These are phyloP conservation scores for Clitoria ternatea DNA, from an alignment of 306 rosid species.

Conservation along the genomic window DNA sequence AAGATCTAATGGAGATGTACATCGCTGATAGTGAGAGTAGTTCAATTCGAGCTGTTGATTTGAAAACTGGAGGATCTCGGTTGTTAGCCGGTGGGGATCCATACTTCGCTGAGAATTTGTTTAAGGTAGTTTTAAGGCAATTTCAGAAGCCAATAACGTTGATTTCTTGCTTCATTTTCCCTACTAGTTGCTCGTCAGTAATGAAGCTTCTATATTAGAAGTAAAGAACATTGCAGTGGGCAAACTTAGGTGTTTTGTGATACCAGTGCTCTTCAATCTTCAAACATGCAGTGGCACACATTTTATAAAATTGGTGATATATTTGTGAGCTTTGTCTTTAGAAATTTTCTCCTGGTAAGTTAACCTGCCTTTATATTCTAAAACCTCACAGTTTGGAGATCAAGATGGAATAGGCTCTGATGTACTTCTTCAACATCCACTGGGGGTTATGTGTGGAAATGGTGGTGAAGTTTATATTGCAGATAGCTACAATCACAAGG, in stretches of 20 bases:
- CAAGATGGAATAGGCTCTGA: slow-evolving; percentile 89
- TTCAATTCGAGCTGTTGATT: slow-evolving; percentile 77
- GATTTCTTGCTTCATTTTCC: not conserved
- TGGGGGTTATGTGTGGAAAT: slow-evolving; percentile 65
- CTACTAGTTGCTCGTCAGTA: not conserved
- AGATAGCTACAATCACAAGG: slow-evolving; percentile 98
- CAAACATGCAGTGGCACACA: not conserved
- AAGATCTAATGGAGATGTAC: slow-evolving; percentile 64
- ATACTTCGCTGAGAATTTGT: slow-evolving; percentile 71
- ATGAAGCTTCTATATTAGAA: not conserved
- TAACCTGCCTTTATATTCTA: slow-evolving; percentile 7
- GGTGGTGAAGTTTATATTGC: slow-evolving; percentile 66
- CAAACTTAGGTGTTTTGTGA: not conserved
- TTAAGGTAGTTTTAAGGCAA: slow-evolving; percentile 52
- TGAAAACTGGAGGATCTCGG: slow-evolving; percentile 82
- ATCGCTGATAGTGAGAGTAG: slow-evolving; percentile 98
- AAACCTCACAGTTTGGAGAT: slow-evolving; percentile 80
- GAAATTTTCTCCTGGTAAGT: slow-evolving; percentile 15
- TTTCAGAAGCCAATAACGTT: slow-evolving; percentile 6
- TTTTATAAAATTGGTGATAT: not conserved
- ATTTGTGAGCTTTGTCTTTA: slow-evolving; percentile 1
- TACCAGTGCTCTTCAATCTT: not conserved
- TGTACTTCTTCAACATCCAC: slow-evolving; percentile 93
- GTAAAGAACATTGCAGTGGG: not conserved
- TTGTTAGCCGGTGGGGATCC: slow-evolving; percentile 94